Base-by-base conservation (phyloP, 2,329 filamentous ascomycete genomes). In the Stenocarpella maydis region DNA sequence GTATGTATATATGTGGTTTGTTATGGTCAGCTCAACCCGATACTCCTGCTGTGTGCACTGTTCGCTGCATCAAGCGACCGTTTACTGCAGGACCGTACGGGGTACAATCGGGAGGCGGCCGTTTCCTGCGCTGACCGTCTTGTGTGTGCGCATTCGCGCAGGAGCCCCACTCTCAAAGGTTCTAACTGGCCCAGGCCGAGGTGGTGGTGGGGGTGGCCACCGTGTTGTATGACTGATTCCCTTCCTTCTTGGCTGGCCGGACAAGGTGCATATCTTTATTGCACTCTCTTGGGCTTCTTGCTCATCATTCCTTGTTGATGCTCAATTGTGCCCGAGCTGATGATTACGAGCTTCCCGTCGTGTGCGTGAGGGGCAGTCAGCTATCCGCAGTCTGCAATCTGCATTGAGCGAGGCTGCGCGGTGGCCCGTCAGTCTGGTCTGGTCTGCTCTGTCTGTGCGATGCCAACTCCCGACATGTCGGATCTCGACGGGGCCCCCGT, bases 211-310 rank as follows among this genome's bases (percentile, higher is more conserved):
- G n/a, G 69, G 37, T 58, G 58, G 58, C 7, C 26, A 37, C 58
- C 49, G 43, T 43, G 39, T n/a, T 28, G 61, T 69, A 69, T 69
- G 69, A 71, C 69, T 71, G 49, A 45, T 28, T 49, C 58, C 58
- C 58, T n/a, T 63, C 43, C 58, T 49, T 31, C 58, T 63, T 63
- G 58, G 34, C 37, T 50, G 37, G 7, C 14, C 28, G 31, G 10
- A 50, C 67, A 67, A 41, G 65, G 47, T 47, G 61, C 55, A 2
- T 14, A 37, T 49, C 28, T 49, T 49, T 63, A 63, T 37, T 17
- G 19, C 43, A 24, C 49, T 65, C n/a, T 47, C 5, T 43, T 60
- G 52, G n/a, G n/a, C n/a, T 37, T 68, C 67, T 45, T 71, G 70
- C 70, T 65, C 65, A 54, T 14, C 37, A 17, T 50, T 67, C 37